Percentiles rank a stretch among this genome's conserved stretches.
phyloP scores from a whole-genome alignment of 192 early-diverging fungal species.

The Fimicolochytrium jonesii region DNA sequence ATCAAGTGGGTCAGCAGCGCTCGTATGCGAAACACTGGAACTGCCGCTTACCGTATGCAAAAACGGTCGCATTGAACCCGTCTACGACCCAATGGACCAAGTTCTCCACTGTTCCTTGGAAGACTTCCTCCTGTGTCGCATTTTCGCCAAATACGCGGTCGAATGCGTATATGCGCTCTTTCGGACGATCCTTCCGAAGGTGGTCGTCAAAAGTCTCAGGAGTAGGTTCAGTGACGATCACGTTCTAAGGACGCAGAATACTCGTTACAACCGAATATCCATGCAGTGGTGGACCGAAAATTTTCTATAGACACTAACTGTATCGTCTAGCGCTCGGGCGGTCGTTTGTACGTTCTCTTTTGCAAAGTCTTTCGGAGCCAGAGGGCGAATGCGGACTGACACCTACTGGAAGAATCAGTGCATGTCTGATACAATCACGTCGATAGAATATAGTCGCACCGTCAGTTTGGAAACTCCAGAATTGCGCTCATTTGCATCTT shows the following conservation, averaged over 20 bases:
- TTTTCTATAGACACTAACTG: neutral
- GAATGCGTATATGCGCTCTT: constrained; percentile 67
- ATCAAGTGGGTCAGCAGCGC: too few species aligned
- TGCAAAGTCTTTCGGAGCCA: constrained; percentile 29
- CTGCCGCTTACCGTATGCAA: constrained; percentile 58
- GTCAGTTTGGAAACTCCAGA: too few species aligned
- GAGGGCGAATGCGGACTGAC: constrained; percentile 37
- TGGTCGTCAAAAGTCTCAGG: constrained; percentile 53
- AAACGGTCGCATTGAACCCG: constrained; percentile 75
- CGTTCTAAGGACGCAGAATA: too few species aligned
- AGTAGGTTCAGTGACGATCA: constrained; percentile 73
- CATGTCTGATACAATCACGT: too few species aligned
- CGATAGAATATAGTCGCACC: too few species aligned
- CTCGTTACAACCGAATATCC: too few species aligned
- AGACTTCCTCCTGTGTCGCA: constrained; percentile 56
- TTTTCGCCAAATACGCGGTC: constrained; percentile 68
- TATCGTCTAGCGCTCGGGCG: constrained; percentile 11
- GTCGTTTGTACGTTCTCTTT: constrained; percentile 16
- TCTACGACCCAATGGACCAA: constrained; percentile 60
- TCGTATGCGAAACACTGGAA: too few species aligned
- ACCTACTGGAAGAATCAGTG: too few species aligned
- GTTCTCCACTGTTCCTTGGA: constrained; percentile 41
- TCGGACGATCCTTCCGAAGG: constrained; percentile 59
- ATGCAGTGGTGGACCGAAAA: too few species aligned
- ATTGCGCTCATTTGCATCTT: too few species aligned